Conservation (phyloP, 2,329 filamentous ascomycete species). For the Lecanoromycetidae sp. region DNA sequence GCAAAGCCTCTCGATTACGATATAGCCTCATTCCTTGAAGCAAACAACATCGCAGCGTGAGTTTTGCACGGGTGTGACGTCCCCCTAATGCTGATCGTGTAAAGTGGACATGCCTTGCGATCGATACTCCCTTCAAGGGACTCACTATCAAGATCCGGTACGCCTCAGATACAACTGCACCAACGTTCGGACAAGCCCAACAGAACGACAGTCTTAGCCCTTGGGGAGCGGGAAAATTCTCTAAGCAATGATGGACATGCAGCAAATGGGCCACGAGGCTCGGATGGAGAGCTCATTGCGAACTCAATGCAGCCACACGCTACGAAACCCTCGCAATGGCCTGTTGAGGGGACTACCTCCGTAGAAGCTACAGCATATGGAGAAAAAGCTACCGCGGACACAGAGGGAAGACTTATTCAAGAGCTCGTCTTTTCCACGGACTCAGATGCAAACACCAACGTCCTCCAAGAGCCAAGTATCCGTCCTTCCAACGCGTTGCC, state of each 20-base stretch:
- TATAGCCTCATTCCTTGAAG: slow-evolving; percentile 44
- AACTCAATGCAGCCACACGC: neutral
- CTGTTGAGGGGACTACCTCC: neutral
- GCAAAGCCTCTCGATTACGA: slow-evolving; percentile 46
- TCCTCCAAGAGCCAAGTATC: slow-evolving; percentile 19
- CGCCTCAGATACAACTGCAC: neutral
- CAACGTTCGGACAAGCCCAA: neutral
- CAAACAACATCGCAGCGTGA: slow-evolving; percentile 47
- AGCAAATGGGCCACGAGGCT: neutral
- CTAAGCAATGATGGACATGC: neutral
- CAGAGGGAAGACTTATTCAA: neutral
- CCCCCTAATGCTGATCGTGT: neutral
- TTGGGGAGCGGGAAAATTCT: neutral
- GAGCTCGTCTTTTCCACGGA: neutral
- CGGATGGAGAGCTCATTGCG: neutral
- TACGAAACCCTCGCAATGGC: slow-evolving; percentile 2
- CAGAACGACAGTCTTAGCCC: neutral
- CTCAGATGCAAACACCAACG: neutral
- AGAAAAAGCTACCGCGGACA: neutral
- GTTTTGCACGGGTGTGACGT: too few relatives aligned
- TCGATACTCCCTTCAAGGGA: slow-evolving; percentile 30
- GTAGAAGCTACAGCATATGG: neutral
- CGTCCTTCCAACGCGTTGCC: slow-evolving; percentile 24
- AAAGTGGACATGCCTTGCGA: slow-evolving; percentile 46
- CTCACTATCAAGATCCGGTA: neutral